Base-by-base conservation (phyloP, 352 stramenopile species). In the Phytopythium sindhum region DNA sequence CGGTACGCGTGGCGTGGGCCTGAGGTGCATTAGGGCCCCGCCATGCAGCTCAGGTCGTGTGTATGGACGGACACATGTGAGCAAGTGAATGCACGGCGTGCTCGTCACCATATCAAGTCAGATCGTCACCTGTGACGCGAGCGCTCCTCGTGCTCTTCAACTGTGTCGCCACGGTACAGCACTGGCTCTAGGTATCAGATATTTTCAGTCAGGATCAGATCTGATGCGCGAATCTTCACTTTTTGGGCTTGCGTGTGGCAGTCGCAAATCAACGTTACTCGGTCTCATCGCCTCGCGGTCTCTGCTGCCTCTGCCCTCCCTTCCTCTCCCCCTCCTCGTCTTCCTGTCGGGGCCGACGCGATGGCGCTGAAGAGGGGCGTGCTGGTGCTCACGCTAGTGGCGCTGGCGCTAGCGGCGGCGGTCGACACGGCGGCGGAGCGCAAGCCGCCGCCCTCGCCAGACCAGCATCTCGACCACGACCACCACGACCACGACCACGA, bases 401-500 rank as follows among this genome's bases (percentile, higher is more conserved):
- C 26, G 50, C 50, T n/a, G 50, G 50, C 26, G 50, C 50, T 57
- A 15, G 28, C 28, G 31, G 51, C 29, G n/a, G 39, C 48, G 39
- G 57, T 28, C 35, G 42, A 23, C 9, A 8, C 53, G 19, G 31
- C 45, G 31, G 55, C 37, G 3, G 53, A 62, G 53, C 52, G 35
- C 17, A 23, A 41, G 26, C 33, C 55, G 31, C 53, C 61, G 23
- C 29, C 53, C 10, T 23, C 44, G 15, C 41, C 54, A 21, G 45
- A 63, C 23, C 33, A 41, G 29, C n/a, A 28, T 26, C 58, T 70
- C 26, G 29, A 52, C 6, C 58, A 59, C 48, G 50, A 67, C 37
- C 64, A 80, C 55, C 64, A 81, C 7, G 59, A 71, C 17, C 62
- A 84, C 26, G 41, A 70, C 31, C 74, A 80, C 29, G 60, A 67